phyloP scores from a whole-genome alignment of 305 asterid genomes.

The Solanum hybrid region DNA sequence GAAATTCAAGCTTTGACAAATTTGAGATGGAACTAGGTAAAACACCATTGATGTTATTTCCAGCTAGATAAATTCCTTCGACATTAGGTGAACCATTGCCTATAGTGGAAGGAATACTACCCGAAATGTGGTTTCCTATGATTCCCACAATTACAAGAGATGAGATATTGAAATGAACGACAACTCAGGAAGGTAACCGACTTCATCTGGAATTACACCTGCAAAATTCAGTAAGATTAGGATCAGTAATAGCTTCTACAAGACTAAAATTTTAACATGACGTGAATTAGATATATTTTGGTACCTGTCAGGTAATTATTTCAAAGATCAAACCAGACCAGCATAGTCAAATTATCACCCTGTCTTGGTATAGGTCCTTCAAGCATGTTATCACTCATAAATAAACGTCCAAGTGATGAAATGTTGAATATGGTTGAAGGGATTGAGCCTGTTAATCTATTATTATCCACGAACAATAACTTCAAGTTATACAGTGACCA shows the following conservation, averaged over 20 bases:
- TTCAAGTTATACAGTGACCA: constrained; percentile 6
- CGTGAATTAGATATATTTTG: not conserved
- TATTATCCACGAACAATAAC: too few species aligned
- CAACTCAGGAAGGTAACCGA: constrained; percentile 19
- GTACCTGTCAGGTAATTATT: constrained; percentile 24
- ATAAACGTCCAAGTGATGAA: constrained; percentile 8
- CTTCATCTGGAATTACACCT: constrained; percentile 26
- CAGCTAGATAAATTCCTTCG: constrained; percentile 10
- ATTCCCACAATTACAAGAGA: too few species aligned
- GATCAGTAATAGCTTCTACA: not conserved
- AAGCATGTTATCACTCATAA: constrained; percentile 14
- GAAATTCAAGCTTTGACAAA: not conserved
- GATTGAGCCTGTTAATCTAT: constrained; percentile 10
- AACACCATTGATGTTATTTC: constrained; percentile 22
- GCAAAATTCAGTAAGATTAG: not conserved
- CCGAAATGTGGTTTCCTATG: not conserved
- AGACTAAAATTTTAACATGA: not conserved
- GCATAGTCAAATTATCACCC: constrained; percentile 24
- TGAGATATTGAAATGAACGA: not conserved
- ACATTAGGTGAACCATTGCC: constrained; percentile 12
- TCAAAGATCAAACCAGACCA: constrained; percentile 18
- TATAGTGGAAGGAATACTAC: constrained; percentile 23
- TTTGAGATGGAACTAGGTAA: constrained; percentile 30
- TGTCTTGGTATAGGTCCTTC: constrained; percentile 29
- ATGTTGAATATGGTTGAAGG: constrained; percentile 16